Conservation (phyloP, 1,284 basidiomycete species). For the Amylostereum areolatum region DNA sequence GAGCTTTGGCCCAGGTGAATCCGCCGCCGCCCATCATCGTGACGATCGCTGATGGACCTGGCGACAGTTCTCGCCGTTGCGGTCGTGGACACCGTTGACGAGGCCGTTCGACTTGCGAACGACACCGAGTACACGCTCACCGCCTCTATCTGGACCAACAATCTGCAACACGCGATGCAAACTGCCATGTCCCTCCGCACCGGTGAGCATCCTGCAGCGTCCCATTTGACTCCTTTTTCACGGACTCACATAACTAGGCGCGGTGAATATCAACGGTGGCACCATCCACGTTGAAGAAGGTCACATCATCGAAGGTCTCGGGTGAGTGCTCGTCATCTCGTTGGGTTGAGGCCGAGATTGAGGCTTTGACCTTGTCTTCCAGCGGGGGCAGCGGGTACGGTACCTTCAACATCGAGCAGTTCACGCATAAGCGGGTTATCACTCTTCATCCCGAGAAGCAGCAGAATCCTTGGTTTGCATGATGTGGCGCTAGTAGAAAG, state of each 20-base stretch:
- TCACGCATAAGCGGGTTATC: neutral
- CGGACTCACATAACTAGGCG: neutral
- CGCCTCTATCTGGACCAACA: slow-evolving; percentile 48
- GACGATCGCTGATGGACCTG: neutral
- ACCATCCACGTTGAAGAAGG: neutral
- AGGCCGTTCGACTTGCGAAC: slow-evolving; percentile 50
- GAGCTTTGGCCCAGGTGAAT: slow-evolving; percentile 52
- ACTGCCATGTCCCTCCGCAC: slow-evolving; percentile 44
- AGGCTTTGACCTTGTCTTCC: neutral
- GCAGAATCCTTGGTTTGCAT: neutral
- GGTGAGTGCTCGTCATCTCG: neutral
- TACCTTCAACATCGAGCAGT: neutral
- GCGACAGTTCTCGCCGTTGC: slow-evolving; percentile 41
- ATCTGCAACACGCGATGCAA: slow-evolving; percentile 39
- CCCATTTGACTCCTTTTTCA: neutral
- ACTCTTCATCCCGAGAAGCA: neutral
- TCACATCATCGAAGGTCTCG: neutral
- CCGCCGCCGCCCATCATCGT: slow-evolving; percentile 13
- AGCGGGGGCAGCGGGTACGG: neutral
- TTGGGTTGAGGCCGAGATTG: too few relatives aligned
- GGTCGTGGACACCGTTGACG: slow-evolving; percentile 42
- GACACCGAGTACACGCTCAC: slow-evolving; percentile 48
- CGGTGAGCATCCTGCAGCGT: slow-evolving; percentile 23
- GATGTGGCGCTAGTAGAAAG: too few relatives aligned
- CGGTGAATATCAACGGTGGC: slow-evolving; percentile 1